Percentiles rank a stretch among this genome's conserved stretches.
phyloP scores from a whole-genome alignment of 2,329 filamentous ascomycete species.

The Cercospora sesami region DNA sequence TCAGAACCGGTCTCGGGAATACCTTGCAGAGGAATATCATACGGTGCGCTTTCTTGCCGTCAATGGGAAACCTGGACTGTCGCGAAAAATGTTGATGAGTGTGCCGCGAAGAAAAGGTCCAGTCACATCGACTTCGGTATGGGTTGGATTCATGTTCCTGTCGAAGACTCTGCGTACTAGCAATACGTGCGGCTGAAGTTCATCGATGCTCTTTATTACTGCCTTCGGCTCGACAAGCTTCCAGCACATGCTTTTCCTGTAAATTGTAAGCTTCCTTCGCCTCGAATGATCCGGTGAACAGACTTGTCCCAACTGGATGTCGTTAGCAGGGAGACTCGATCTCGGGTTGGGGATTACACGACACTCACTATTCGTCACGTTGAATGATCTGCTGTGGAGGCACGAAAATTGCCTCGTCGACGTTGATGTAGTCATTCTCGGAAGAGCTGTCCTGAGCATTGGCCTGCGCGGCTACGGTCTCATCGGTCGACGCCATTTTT shows the following conservation, averaged over 20 bases:
- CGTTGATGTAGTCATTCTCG: conserved; percentile 4
- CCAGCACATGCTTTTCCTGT: conserved; percentile 5
- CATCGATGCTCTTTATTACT: neutral
- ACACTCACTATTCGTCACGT: conserved; percentile 10
- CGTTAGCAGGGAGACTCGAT: neutral
- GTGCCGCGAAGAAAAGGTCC: neutral
- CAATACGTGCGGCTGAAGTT: neutral
- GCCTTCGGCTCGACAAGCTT: conserved; percentile 1
- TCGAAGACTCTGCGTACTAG: conserved; percentile 1
- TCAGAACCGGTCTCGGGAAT: neutral
- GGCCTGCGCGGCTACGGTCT: neutral
- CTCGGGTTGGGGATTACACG: too few species aligned
- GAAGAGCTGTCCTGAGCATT: neutral
- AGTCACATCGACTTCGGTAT: conserved; percentile 10
- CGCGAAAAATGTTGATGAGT: conserved; percentile 8
- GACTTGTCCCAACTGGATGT: conserved; percentile 16
- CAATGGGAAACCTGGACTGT: conserved; percentile 5
- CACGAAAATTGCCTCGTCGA: neutral
- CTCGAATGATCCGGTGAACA: neutral
- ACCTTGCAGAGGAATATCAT: neutral
- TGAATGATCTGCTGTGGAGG: neutral
- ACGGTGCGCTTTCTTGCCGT: neutral
- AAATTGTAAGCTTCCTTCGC: neutral
- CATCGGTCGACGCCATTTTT: neutral
- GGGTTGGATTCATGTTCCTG: conserved; percentile 1